phyloP scores from a whole-genome alignment of 768 basidiomycete species.

The Aureoboletus auriporus region DNA sequence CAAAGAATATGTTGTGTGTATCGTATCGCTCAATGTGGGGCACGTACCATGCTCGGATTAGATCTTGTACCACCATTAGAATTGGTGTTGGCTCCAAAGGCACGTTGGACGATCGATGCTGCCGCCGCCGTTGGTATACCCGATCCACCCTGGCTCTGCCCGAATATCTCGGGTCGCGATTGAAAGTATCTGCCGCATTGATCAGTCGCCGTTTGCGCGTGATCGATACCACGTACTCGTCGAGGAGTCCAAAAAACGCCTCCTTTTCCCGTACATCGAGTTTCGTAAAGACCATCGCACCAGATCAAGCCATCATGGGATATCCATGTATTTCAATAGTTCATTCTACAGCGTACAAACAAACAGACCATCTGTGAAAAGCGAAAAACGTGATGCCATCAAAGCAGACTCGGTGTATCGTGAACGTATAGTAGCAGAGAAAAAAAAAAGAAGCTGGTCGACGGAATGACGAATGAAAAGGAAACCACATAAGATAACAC shows the following conservation, averaged over 20 bases:
- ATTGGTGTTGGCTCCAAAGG: constrained; percentile 33
- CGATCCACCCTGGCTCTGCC: constrained; percentile 19
- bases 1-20: too few species aligned
- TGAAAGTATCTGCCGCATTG: constrained; percentile 57
- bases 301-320: background rate
- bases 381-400: constrained; percentile 13
- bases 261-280: constrained; percentile 67
- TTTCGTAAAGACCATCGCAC: constrained; percentile 66
- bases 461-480: background rate
- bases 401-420: constrained; percentile 9
- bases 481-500: constrained; percentile 20
- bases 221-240: constrained; percentile 50
- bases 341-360: constrained; percentile 31
- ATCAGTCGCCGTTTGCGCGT: background rate
- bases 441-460: background rate
- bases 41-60: constrained; percentile 32
- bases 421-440: constrained; percentile 18
- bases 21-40: background rate
- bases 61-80: constrained; percentile 21
- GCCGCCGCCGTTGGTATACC: constrained; percentile 26
- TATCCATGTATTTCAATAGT: constrained; percentile 11
- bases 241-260: constrained; percentile 76
- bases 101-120: constrained; percentile 43
- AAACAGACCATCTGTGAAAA: constrained; percentile 20
- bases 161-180: constrained; percentile 63